Conservation (phyloP, 2,329 filamentous ascomycete genomes). For the Incumbomyces delicatus region DNA sequence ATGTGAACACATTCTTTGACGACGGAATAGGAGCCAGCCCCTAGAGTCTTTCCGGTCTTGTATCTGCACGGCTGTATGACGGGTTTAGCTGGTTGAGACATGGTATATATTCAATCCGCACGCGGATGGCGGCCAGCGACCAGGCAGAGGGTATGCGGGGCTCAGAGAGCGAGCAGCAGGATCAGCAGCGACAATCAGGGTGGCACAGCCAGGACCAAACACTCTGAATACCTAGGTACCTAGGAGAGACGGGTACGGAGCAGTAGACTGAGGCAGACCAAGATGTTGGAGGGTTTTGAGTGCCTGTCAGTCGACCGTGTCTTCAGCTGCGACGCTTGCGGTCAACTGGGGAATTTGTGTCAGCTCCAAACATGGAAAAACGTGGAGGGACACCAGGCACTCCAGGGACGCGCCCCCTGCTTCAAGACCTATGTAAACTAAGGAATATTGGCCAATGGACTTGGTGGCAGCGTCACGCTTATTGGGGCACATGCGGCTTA, state of each 20-base stretch:
- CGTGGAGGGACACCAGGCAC: background rate
- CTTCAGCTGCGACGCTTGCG: constrained; percentile 6
- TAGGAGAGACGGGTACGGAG: no score
- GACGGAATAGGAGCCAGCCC: constrained; percentile 93
- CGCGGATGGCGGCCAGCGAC: background rate
- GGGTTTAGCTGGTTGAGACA: constrained; percentile 27
- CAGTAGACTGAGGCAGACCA: no score
- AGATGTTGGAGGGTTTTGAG: background rate
- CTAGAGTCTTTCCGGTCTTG: constrained; percentile 93
- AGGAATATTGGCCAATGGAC: no score
- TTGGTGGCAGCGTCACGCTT: no score
- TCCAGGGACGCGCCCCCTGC: no score
- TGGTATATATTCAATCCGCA: background rate
- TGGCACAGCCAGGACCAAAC: no score
- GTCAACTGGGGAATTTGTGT: background rate
- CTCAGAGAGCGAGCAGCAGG: no score
- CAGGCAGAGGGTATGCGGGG: no score
- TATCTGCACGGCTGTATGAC: constrained; percentile 92
- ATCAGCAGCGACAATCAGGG: no score
- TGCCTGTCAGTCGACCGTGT: background rate
- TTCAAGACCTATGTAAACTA: no score
- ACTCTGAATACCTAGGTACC: no score
- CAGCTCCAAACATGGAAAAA: background rate
- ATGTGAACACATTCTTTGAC: constrained; percentile 99
- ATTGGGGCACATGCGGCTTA: no score